Evolutionary conservation across 805 yeast species (phyloP), one percentile per base, ranked within the genome.

Genomic region (Metschnikowia vanudenii): DNA sequence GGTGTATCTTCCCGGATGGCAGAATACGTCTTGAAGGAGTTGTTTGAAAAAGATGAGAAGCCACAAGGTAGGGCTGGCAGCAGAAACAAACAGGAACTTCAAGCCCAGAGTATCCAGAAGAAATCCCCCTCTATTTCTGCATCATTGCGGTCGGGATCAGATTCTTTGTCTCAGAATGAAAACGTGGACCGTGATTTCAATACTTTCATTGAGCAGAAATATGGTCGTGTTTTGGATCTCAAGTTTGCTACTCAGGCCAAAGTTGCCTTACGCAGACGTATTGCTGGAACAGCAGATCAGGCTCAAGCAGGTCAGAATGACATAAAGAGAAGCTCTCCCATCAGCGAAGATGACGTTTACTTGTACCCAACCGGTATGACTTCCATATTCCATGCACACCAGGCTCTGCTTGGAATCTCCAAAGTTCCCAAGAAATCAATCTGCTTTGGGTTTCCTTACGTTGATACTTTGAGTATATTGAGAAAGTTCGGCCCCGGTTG

Each of bases 381-480:
- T 2, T 75, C 96, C 0, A 86, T 94, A 33, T 94, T 85, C 73
- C 76, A 81, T 45, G 87, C 96, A 1, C 96, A 92, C 62, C 76
- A 80, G 49, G 73, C 81, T 8, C 54, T 80, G 16, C 60, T 81
- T 44, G 29, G 45, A 50, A 6, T 52, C 47, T 11, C 47, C 24
- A 44, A 45, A 3, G 46, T 42, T 12, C 62, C 65, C 6, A 62
- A 68, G 51, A 88, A 88, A 62, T 82, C 96, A 1, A 96, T 90
- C 2, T 89, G 96, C 67, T 92, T 88, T 66, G 99, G 99, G 1
- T 90, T 91, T 68, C 97, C 98, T 6, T 94, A 92, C 64, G 94
- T 88, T 24, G 98, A 94, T 63, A 91, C 98, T 0, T 74, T 89
- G 46, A 88, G 88, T 56, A 82, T 94, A 48, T 73, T 94, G 57